Percentiles rank a stretch among this genome's conserved stretches.
phyloP scores from a whole-genome alignment of 2,329 filamentous ascomycete genomes.

The Aspergillus ochraceus region DNA sequence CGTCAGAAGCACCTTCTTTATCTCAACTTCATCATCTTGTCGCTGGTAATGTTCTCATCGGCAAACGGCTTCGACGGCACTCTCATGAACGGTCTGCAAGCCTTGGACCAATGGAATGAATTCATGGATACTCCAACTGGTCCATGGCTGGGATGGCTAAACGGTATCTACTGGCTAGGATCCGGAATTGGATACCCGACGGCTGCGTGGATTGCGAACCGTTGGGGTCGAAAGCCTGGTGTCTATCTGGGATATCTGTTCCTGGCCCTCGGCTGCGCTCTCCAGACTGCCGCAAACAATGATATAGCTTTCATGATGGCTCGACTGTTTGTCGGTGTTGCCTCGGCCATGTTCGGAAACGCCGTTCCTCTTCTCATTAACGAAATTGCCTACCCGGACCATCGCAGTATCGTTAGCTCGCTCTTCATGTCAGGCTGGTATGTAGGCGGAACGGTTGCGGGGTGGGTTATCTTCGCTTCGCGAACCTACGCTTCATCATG shows the following conservation, averaged over 20 bases:
- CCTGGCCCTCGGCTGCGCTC: conserved; percentile 27
- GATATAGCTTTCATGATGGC: conserved; percentile 34
- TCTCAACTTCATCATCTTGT: too few species aligned
- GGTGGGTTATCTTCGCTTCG: conserved; percentile 24
- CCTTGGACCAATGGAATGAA: conserved; percentile 31
- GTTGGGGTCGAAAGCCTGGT: conserved; percentile 34
- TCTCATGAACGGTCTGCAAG: conserved; percentile 32
- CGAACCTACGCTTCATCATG: conserved; percentile 19
- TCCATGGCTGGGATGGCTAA: conserved; percentile 32
- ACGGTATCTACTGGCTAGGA: conserved; percentile 31
- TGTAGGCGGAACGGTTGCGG: conserved; percentile 18
- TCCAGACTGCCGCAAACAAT: conserved; percentile 31
- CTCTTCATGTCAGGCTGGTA: conserved; percentile 39
- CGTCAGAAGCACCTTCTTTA: too few species aligned
- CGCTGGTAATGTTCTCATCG: too few species aligned
- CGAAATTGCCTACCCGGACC: conserved; percentile 46
- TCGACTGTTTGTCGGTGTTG: conserved; percentile 39
- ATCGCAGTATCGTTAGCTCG: conserved; percentile 36
- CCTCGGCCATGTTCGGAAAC: conserved; percentile 33
- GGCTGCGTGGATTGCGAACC: conserved; percentile 35
- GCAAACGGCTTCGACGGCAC: too few species aligned
- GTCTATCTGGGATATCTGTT: conserved; percentile 36
- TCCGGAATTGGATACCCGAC: conserved; percentile 27
- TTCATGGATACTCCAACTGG: conserved; percentile 31
- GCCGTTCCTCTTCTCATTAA: conserved; percentile 42